phyloP scores from a whole-genome alignment of 169 alveolate species.

The Babesia gibsoni region DNA sequence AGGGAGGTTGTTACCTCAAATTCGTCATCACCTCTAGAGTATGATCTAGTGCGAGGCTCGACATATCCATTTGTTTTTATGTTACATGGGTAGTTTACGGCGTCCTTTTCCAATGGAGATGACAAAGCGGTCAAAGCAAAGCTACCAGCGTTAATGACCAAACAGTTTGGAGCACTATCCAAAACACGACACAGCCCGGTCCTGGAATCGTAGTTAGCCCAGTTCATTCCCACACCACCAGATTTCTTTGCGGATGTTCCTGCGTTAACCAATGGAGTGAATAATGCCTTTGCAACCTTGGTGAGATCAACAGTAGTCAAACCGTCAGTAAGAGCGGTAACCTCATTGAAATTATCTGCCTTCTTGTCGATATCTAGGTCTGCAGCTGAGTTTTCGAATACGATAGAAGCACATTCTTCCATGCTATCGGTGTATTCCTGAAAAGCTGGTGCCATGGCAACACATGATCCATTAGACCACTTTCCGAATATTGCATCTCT shows the following conservation, averaged over 20 bases:
- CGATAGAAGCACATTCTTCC: slow-evolving; percentile 61
- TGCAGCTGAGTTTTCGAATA: slow-evolving; percentile 69
- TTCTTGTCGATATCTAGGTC: slow-evolving; percentile 63
- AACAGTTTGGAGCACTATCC: slow-evolving; percentile 67
- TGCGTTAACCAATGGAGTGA: slow-evolving; percentile 34
- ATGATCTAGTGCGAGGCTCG: slow-evolving; percentile 10
- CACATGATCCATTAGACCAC: slow-evolving; percentile 64
- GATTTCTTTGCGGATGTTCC: slow-evolving; percentile 60
- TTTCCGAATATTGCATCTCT: slow-evolving; percentile 72
- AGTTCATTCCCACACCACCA: slow-evolving; percentile 71
- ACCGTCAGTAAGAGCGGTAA: slow-evolving; percentile 27
- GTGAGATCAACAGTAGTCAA: slow-evolving; percentile 13
- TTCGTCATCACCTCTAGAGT: neutral
- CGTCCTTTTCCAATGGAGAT: slow-evolving; percentile 67
- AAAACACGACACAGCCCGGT: slow-evolving; percentile 54
- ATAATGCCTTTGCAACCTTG: neutral
- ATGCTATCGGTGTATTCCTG: slow-evolving; percentile 29
- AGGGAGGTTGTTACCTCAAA: slow-evolving; percentile 60
- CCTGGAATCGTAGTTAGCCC: slow-evolving; percentile 67
- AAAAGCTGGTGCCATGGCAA: slow-evolving; percentile 43
- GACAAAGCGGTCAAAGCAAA: slow-evolving; percentile 69
- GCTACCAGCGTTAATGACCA: slow-evolving; percentile 60
- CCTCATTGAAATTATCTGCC: slow-evolving; percentile 8
- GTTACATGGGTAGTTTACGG: slow-evolving; percentile 66
- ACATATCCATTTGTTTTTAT: slow-evolving; percentile 42